Conservation (phyloP, 306 rosid species). For the Alnus rubra region DNA sequence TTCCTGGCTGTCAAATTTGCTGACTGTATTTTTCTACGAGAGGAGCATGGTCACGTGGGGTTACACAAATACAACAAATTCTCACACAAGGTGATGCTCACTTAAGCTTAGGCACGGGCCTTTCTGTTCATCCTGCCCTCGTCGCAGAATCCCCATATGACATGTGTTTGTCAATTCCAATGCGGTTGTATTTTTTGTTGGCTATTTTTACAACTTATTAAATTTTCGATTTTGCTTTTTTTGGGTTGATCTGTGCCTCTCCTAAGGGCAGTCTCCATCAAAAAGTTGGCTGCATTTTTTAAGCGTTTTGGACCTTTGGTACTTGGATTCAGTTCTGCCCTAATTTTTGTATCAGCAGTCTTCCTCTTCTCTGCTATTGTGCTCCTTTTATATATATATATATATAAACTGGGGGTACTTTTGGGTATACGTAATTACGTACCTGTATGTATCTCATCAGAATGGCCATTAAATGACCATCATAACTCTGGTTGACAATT, state of each 20-base stretch:
- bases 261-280: no score
- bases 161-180: neutral
- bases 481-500: no score
- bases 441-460: no score
- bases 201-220: neutral
- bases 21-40: neutral
- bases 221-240: neutral
- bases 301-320: no score
- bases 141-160: neutral
- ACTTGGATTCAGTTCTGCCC: no score
- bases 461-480: no score
- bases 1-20: slow-evolving; percentile 14
- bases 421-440: no score
- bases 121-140: neutral
- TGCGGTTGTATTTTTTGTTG: neutral
- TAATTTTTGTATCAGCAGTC: no score
- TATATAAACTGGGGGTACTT: no score
- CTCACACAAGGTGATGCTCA: neutral
- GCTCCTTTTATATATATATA: no score
- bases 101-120: neutral
- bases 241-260: neutral
- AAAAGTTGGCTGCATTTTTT: no score
- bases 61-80: neutral
- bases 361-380: no score
- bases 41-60: slow-evolving; percentile 5